A percentile compares a stretch with the other conserved stretches of the same genome.
phyloP scores from a whole-genome alignment of 768 basidiomycete genomes.

The Lentinula guzmanii region DNA sequence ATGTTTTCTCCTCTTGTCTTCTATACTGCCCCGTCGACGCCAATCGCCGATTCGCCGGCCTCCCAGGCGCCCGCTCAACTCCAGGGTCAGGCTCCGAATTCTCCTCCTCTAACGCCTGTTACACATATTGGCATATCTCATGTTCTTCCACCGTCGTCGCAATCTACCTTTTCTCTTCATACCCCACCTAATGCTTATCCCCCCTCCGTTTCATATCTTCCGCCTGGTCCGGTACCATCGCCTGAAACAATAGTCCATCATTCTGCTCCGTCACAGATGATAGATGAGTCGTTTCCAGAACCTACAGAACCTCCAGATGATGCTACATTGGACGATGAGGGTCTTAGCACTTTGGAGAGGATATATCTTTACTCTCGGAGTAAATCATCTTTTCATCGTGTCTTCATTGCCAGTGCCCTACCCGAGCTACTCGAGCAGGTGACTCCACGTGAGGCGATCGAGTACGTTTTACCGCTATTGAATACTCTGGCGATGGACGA shows the following conservation, averaged over 20 bases:
- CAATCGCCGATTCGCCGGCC: slow-evolving; percentile 28
- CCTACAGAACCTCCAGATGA: slow-evolving; percentile 30
- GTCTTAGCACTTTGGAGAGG: slow-evolving; percentile 79
- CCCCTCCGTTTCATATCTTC: slow-evolving; percentile 12
- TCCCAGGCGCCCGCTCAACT: slow-evolving; percentile 30
- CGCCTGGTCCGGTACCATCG: slow-evolving; percentile 15
- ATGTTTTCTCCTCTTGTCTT: slow-evolving; percentile 35
- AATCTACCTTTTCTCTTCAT: slow-evolving; percentile 21
- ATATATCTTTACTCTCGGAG: slow-evolving; percentile 88
- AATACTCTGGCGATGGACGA: slow-evolving; percentile 80
- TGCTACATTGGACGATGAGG: slow-evolving; percentile 64
- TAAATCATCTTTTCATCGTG: slow-evolving; percentile 52
- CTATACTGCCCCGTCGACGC: slow-evolving; percentile 44
- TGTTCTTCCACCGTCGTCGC: slow-evolving; percentile 15
- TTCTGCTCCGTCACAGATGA: slow-evolving; percentile 9
- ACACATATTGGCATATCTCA: slow-evolving; percentile 3
- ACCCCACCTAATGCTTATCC: slow-evolving; percentile 15
- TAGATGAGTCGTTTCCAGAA: slow-evolving; percentile 31
- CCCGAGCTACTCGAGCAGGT: slow-evolving; percentile 74
- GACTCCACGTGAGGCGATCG: slow-evolving; percentile 80
- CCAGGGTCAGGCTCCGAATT: slow-evolving; percentile 24
- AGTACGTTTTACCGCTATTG: slow-evolving; percentile 91
- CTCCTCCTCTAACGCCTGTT: slow-evolving; percentile 12
- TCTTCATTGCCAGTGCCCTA: slow-evolving; percentile 82
- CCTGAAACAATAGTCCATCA: slow-evolving; percentile 6